Evolutionary conservation across 306 rosid species (phyloP).

Genomic region (Begonia fuchsioides): DNA sequence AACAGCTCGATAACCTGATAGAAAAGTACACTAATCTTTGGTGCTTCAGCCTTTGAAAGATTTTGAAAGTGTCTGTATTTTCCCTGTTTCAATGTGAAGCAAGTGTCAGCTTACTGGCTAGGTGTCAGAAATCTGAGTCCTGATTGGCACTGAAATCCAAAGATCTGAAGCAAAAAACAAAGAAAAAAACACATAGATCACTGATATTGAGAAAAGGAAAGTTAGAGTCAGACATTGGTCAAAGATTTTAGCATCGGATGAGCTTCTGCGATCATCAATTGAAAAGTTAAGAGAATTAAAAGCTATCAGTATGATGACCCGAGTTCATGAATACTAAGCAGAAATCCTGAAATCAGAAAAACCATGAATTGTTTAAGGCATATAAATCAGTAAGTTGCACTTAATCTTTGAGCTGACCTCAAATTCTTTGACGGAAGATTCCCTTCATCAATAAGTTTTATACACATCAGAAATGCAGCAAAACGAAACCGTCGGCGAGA

Average conservation of each 20-base stretch:
- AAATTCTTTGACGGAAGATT: slow-evolving; percentile 49
- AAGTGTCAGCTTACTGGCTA: no score
- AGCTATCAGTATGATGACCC: no score
- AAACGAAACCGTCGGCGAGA: no score
- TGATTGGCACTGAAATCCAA: slow-evolving; percentile 21
- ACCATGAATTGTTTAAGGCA: no score
- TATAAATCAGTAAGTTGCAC: no score
- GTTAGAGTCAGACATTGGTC: background rate
- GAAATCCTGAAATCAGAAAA: no score
- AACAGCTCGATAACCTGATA: no score
- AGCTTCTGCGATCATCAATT: slow-evolving; percentile 6
- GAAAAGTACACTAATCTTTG: slow-evolving; percentile 42
- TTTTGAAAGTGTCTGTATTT: slow-evolving; percentile 44
- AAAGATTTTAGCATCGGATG: slow-evolving; percentile 14
- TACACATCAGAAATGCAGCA: background rate
- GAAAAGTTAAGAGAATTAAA: no score
- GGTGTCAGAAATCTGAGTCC: slow-evolving; percentile 22
- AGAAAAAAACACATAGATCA: slow-evolving; percentile 5
- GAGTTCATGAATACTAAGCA: no score
- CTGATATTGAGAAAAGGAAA: background rate
- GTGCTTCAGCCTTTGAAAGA: slow-evolving; percentile 68
- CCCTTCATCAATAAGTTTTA: slow-evolving; percentile 25
- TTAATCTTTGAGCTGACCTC: slow-evolving; percentile 30
- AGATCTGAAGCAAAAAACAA: slow-evolving; percentile 32
- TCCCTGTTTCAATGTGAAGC: slow-evolving; percentile 28